Conservation (phyloP, 2,329 filamentous ascomycete genomes). For the Metarhizium album region DNA sequence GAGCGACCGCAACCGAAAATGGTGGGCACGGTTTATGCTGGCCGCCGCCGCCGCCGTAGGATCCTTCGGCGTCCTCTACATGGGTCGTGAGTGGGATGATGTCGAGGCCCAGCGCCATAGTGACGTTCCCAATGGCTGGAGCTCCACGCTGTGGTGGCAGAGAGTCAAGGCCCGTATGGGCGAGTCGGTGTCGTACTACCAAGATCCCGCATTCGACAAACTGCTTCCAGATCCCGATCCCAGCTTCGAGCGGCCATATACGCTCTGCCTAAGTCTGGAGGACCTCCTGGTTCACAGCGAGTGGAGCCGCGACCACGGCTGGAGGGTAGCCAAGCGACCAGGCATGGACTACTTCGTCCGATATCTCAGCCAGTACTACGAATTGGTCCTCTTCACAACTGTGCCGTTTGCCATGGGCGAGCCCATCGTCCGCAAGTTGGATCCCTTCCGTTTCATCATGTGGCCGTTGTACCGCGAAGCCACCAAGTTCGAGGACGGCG, state of each 20-base stretch:
- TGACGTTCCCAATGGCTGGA: slow-evolving; percentile 73
- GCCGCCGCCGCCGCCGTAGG: slow-evolving; percentile 44
- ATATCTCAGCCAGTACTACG: slow-evolving; percentile 96
- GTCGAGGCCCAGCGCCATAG: slow-evolving; percentile 59
- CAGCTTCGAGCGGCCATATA: slow-evolving; percentile 75
- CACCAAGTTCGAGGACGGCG: slow-evolving; percentile 92
- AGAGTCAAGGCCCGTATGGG: slow-evolving; percentile 65
- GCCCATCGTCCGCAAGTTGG: slow-evolving; percentile 81
- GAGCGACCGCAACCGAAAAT: slow-evolving; percentile 68
- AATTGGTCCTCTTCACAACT: slow-evolving; percentile 89
- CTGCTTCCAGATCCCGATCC: slow-evolving; percentile 76
- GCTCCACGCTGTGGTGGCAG: slow-evolving; percentile 63
- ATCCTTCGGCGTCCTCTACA: slow-evolving; percentile 54
- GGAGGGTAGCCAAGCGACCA: slow-evolving; percentile 88
- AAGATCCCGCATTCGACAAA: slow-evolving; percentile 90
- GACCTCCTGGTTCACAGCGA: slow-evolving; percentile 91
- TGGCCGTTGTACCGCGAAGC: slow-evolving; percentile 94
- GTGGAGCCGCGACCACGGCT: slow-evolving; percentile 89
- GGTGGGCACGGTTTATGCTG: slow-evolving; percentile 67
- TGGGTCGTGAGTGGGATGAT: slow-evolving; percentile 84
- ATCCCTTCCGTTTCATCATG: slow-evolving; percentile 89
- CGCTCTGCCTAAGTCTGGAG: slow-evolving; percentile 83
- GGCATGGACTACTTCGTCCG: slow-evolving; percentile 95
- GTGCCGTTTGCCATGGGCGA: slow-evolving; percentile 78
- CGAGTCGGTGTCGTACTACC: slow-evolving; percentile 81